Evolutionary conservation across 495 filamentous ascomycete species (phyloP).

Genomic region (Terfezia claveryi): DNA sequence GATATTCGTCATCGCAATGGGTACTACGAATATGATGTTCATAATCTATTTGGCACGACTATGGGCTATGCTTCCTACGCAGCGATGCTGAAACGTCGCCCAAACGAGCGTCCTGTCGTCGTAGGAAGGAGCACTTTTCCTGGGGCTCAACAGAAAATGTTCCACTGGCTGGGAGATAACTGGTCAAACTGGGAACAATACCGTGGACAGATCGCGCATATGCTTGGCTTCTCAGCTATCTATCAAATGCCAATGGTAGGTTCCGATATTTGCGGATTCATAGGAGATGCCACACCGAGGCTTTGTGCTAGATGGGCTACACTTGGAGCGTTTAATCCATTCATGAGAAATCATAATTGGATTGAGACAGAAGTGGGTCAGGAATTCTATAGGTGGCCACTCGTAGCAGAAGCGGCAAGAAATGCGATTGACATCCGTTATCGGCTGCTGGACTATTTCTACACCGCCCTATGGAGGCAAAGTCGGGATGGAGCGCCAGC

Average conservation of each 20-base stretch:
- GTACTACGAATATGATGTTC: conserved; percentile 48
- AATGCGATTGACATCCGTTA: conserved; percentile 59
- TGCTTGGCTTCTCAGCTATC: conserved; percentile 54
- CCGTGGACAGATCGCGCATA: conserved; percentile 40
- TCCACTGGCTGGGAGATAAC: conserved; percentile 83
- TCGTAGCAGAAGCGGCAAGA: conserved; percentile 39
- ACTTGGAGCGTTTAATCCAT: conserved; percentile 57
- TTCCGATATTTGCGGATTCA: conserved; percentile 64
- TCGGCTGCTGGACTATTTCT: conserved; percentile 57
- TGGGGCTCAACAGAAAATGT: conserved; percentile 56
- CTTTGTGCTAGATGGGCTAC: conserved; percentile 73
- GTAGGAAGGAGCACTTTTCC: conserved; percentile 77
- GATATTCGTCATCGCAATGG: too few species aligned
- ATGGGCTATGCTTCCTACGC: conserved; percentile 46
- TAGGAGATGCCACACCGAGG: conserved; percentile 44
- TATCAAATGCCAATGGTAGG: conserved; percentile 79
- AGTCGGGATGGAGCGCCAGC: conserved; percentile 38
- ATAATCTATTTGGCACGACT: conserved; percentile 77
- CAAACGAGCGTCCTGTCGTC: conserved; percentile 43
- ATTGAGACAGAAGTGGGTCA: conserved; percentile 30
- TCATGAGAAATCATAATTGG: conserved; percentile 59
- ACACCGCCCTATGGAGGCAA: conserved; percentile 49
- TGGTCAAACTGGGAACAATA: conserved; percentile 50
- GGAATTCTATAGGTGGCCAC: conserved; percentile 58
- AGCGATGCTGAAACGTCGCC: conserved; percentile 50